These are phyloP conservation scores for Silene coronaria DNA, from an alignment of 179 eudicot species.

Conservation along the genomic window DNA sequence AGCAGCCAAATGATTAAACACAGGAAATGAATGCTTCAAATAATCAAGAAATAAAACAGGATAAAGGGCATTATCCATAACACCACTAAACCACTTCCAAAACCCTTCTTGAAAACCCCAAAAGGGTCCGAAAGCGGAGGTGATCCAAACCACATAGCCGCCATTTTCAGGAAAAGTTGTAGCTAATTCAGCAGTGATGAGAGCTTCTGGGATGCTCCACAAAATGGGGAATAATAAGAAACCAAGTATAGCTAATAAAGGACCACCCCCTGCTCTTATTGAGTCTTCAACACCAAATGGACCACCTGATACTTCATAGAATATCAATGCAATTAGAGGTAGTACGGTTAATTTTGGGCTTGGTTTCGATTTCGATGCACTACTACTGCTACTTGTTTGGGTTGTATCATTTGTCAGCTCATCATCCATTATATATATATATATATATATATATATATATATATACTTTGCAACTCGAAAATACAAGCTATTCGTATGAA, in stretches of 20 bases:
- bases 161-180: conserved; percentile 37
- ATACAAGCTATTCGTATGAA: no score
- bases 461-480: no score
- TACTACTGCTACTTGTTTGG: neutral
- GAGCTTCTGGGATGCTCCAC: conserved; percentile 43
- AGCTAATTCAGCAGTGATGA: conserved; percentile 35
- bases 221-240: conserved; percentile 39
- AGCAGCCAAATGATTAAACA: conserved; percentile 19
- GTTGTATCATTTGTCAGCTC: neutral
- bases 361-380: neutral
- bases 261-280: conserved; percentile 18
- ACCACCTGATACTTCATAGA: conserved; percentile 12
- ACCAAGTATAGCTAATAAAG: conserved; percentile 28
- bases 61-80: conserved; percentile 29
- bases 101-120: conserved; percentile 34
- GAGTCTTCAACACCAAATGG: conserved; percentile 9
- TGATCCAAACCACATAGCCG: conserved; percentile 33
- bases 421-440: neutral
- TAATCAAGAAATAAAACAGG: conserved; percentile 40
- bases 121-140: conserved; percentile 33
- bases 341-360: conserved; percentile 6
- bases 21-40: conserved; percentile 30
- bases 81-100: conserved; percentile 38
- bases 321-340: conserved; percentile 5
- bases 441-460: no score